These are phyloP conservation scores for Naganishia sp. DNA, from an alignment of 1,284 basidiomycete genomes.

Conservation along the genomic window DNA sequence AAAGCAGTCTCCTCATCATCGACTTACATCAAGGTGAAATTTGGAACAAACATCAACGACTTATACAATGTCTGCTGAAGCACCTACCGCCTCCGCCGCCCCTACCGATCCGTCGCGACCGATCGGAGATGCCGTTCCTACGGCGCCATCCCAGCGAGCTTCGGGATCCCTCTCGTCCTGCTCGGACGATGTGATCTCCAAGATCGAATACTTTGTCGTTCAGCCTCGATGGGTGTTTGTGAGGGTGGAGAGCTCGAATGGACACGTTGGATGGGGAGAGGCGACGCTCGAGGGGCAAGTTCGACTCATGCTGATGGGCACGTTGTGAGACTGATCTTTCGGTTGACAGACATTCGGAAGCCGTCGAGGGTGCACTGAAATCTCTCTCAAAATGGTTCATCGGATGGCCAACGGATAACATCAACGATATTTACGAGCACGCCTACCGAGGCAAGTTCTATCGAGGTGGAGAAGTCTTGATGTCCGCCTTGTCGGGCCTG, in stretches of 20 bases:
- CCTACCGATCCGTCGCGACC: slow-evolving; percentile 2
- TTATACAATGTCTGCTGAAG: slow-evolving; percentile 15
- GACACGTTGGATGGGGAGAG: slow-evolving; percentile 61
- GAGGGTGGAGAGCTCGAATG: slow-evolving; percentile 63
- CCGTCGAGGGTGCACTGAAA: slow-evolving; percentile 68
- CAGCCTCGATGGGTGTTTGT: slow-evolving; percentile 64
- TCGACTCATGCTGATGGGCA: not conserved
- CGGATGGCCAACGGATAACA: slow-evolving; percentile 36
- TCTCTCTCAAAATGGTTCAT: slow-evolving; percentile 66
- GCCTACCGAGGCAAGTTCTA: slow-evolving; percentile 39
- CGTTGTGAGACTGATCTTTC: not conserved
- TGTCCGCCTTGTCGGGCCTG: slow-evolving; percentile 38
- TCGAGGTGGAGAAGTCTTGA: slow-evolving; percentile 38
- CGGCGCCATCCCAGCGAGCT: slow-evolving; percentile 11
- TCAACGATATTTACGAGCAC: slow-evolving; percentile 38
- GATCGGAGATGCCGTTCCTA: slow-evolving; percentile 1
- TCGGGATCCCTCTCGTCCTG: slow-evolving; percentile 25
- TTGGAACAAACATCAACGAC: not conserved
- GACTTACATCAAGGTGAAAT: too few species aligned
- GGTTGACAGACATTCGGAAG: slow-evolving; percentile 61
- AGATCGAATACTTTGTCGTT: slow-evolving; percentile 30
- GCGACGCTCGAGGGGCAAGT: slow-evolving; percentile 33
- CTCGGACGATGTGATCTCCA: slow-evolving; percentile 30
- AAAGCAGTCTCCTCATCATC: too few species aligned
- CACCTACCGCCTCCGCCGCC: slow-evolving; percentile 22